These are phyloP conservation scores for Pichia sp. DNA, from an alignment of 1,139 yeast genomes.

Conservation along the genomic window DNA sequence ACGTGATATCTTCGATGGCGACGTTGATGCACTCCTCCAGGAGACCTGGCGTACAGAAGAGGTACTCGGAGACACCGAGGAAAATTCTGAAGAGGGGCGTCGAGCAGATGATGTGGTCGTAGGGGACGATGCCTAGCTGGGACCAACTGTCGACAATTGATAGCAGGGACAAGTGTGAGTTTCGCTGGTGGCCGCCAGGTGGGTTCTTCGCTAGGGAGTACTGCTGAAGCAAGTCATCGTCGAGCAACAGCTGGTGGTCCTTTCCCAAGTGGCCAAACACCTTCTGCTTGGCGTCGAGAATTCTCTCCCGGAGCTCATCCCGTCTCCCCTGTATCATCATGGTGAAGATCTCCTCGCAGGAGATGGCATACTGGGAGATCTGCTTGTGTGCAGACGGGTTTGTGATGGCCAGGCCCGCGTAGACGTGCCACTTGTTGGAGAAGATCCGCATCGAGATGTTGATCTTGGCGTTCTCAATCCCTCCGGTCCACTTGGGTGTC, in stretches of 20 bases:
- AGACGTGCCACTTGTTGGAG: constrained; percentile 96
- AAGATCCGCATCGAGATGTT: constrained; percentile 86
- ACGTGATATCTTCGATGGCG: constrained; percentile 60
- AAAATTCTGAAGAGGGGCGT: constrained; percentile 91
- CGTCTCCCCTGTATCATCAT: constrained; percentile 71
- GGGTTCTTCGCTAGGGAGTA: constrained; percentile 76
- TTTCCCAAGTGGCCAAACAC: constrained; percentile 65
- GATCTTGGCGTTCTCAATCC: constrained; percentile 91
- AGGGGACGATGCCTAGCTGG: constrained; percentile 78
- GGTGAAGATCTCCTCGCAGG: constrained; percentile 77
- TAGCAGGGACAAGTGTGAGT: constrained; percentile 80
- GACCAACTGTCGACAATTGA: constrained; percentile 96
- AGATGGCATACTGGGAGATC: constrained; percentile 81
- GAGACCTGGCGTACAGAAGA: constrained; percentile 79
- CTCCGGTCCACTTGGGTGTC: constrained; percentile 82
- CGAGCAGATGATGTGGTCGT: constrained; percentile 94
- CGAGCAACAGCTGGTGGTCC: constrained; percentile 59
- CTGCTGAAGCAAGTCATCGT: constrained; percentile 74
- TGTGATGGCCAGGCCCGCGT: constrained; percentile 94
- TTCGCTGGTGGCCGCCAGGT: constrained; percentile 66
- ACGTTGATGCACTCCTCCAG: constrained; percentile 76
- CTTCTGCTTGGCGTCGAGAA: constrained; percentile 61
- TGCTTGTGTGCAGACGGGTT: constrained; percentile 93
- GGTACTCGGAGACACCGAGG: constrained; percentile 88
- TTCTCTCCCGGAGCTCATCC: constrained; percentile 53